Evolutionary conservation across 345 rosid species (phyloP), one percentile per base, ranked within the genome.

Genomic region (Aquilaria malaccensis): DNA sequence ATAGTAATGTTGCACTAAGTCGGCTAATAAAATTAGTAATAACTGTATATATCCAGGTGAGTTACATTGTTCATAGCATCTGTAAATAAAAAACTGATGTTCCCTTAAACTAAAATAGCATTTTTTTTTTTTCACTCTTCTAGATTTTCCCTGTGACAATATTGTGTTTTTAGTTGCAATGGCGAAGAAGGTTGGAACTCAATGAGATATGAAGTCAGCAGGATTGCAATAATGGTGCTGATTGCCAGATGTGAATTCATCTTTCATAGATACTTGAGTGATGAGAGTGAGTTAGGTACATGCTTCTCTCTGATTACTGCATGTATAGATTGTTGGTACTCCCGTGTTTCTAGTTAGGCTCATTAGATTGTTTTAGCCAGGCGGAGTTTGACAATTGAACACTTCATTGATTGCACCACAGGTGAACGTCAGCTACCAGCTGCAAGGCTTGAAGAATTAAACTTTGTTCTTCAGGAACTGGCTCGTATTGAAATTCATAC

Each of bases 381-480:
- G 43, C 43, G 2, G 43, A 37, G 5, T 9, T 37, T 37, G 52
- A 64, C 56, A 30, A 51, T 31, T 67, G 33, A 47, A 14, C 45
- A 51, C 60, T 45, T 58, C 52, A 37, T 32, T 30, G 6, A 54
- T 50, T 59, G 13, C 48, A 46, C 60, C 69, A 67, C 88, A 88
- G 99, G 89, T 63, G 79, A 77, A 33, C 91, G 82, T 62, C 85
- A 70, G 9, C 66, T 94, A 55, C 97, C 99, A 56, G 56, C 71
- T 12, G 74, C 83, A 50, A 84, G 96, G 82, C 85, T 86, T 46
- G 97, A 90, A 82, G 99, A 94, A 86, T 79, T 82, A 50, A 60
- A 73, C 43, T 78, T 45, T 72, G 76, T 77, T 61, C 97, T 94
- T 70, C 79, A 76, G 58, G 86, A 89, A 74, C 80, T 94, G 52